Conservation (phyloP, 345 rosid genomes). For the Eucalyptus lansdowneana region DNA sequence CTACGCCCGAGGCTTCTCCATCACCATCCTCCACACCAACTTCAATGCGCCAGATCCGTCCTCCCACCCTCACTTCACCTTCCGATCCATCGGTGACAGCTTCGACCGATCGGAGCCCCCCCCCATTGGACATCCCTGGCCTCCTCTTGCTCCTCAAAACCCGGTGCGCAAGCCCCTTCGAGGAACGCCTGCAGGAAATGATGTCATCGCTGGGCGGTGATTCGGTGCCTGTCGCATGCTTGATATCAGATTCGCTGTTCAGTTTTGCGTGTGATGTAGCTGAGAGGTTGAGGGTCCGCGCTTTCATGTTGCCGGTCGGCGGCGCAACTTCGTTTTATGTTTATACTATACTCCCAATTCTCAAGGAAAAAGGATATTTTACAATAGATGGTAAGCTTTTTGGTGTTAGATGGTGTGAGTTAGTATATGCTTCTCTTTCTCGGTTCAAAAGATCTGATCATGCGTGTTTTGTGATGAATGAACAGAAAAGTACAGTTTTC, state of each 20-base stretch:
- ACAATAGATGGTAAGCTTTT: slow-evolving; percentile 7
- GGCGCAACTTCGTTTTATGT: slow-evolving; percentile 12
- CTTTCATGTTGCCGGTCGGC: slow-evolving; percentile 13
- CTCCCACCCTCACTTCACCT: slow-evolving; percentile 11
- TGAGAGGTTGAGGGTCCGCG: slow-evolving; percentile 5
- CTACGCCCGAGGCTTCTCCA: slow-evolving; percentile 9
- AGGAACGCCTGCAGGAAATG: slow-evolving; percentile 4
- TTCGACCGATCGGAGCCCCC: background rate
- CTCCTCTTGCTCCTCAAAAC: background rate
- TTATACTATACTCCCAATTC: slow-evolving; percentile 13
- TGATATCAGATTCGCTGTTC: slow-evolving; percentile 10
- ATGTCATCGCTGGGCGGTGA: background rate
- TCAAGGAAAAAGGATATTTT: slow-evolving; percentile 16
- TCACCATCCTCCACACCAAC: slow-evolving; percentile 12
- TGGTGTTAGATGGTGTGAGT: background rate
- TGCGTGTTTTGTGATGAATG: background rate
- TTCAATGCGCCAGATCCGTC: slow-evolving; percentile 19
- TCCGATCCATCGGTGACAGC: slow-evolving; percentile 4
- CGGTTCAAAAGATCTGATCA: background rate
- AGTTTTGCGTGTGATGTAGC: slow-evolving; percentile 13
- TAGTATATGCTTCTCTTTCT: background rate
- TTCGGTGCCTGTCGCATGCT: background rate
- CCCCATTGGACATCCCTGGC: background rate
- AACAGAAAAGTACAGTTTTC: background rate
- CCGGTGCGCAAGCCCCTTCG: background rate